These are phyloP conservation scores for Magnaporthiopsis incrustans DNA, from an alignment of 2,329 filamentous ascomycete species.

Conservation along the genomic window DNA sequence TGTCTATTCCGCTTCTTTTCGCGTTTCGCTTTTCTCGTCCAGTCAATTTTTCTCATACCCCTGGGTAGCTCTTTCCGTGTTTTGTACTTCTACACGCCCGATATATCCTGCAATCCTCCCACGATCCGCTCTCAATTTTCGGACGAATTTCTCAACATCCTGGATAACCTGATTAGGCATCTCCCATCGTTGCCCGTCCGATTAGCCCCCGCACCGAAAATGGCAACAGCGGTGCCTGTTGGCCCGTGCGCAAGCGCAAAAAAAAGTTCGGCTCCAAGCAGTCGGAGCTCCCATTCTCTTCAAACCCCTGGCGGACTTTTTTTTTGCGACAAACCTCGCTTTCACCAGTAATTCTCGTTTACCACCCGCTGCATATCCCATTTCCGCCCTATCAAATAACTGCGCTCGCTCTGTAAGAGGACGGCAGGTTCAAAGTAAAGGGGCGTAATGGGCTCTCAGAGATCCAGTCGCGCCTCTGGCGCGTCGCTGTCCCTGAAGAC, in stretches of 20 bases:
- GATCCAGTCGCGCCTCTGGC: constrained; percentile 16
- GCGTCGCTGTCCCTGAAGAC: constrained; percentile 30
- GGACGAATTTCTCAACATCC: background rate
- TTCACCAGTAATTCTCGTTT: background rate
- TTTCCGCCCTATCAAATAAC: background rate
- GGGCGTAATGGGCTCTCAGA: constrained; percentile 16
- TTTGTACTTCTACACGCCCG: background rate
- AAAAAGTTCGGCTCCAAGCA: constrained; percentile 5
- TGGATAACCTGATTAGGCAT: no score
- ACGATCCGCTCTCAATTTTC: background rate
- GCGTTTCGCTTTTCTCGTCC: background rate
- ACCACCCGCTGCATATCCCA: background rate
- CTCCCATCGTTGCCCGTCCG: background rate
- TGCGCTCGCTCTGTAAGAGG: background rate
- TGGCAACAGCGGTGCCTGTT: no score
- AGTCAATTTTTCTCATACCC: no score
- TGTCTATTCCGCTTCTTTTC: background rate
- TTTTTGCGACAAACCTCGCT: background rate
- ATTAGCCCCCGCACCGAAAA: background rate
- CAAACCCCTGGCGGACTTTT: background rate
- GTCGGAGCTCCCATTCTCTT: background rate
- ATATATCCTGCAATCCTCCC: background rate
- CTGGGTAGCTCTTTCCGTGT: no score
- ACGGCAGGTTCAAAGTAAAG: background rate
- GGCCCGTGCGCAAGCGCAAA: background rate